Base-by-base conservation (phyloP, 1,284 basidiomycete genomes). In the Laetiporus sulphureus region DNA sequence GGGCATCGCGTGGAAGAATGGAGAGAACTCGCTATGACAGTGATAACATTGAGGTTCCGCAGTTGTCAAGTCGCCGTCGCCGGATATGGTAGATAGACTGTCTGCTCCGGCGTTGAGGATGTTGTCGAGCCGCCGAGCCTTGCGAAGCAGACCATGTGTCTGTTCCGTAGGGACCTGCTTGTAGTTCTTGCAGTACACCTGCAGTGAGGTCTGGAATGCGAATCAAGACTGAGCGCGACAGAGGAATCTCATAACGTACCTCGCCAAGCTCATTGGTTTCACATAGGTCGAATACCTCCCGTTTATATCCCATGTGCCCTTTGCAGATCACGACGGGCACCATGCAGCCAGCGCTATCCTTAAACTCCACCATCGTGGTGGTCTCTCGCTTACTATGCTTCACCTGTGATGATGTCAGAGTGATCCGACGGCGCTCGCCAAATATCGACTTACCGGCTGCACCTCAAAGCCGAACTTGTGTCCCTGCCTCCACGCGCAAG, bases 391-490 rank as follows among this genome's bases (percentile, higher is more conserved):
- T 73, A 41, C 75, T 82, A 41, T 76, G 77, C 63, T 91, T 90
- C 20, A 84, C 79, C 88, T 91, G 48, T 29, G 42, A 38, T 8
- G 8, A 22, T 5, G 42, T 36, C 29, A 51, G 47, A 21, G 46
- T 49, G 50, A 18, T 35, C 6, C 45, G 40, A 40, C 7, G 24
- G 24, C 32, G 36, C 40, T 18, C 59, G 38, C 15, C 19, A 21
- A 23, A 21, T 18, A 20, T 18, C 10, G 3, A 58, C 87, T 62
- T 52, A 86, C 89, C 35, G 85, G 76, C 51, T 83, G 79, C 35
- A 97, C 77, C 65, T 96, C 91, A 61, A 98, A 97, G 15, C 88
- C 92, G 51, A 98, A 88, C 51, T 74, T 83, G 65, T 83, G 80
- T 0, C 83, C 84, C 18, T 80, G 70, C 41, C 73, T 75, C 86